Percentiles rank a stretch among this genome's conserved stretches.
Evolutionary conservation across 2,329 filamentous ascomycete species (phyloP).

Genomic region (Pseudocercospora fijiensis): DNA sequence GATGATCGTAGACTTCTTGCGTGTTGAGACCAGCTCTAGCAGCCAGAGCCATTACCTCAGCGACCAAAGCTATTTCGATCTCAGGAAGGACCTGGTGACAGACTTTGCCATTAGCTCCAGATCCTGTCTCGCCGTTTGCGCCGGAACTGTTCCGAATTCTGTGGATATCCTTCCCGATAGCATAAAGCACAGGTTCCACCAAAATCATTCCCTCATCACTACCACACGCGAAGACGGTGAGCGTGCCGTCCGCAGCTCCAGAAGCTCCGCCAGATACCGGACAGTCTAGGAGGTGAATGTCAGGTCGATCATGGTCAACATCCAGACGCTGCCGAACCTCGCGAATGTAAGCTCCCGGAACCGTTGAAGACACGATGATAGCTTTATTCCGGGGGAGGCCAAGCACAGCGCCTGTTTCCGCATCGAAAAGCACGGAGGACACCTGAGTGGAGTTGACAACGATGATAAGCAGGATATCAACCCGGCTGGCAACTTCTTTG

Average conservation of each 20-base stretch:
- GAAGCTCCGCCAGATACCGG: neutral
- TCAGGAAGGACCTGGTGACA: neutral
- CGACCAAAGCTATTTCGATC: neutral
- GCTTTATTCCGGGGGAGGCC: neutral
- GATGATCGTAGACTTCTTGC: neutral
- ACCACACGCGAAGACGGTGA: neutral
- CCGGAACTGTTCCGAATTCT: neutral
- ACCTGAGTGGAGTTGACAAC: neutral
- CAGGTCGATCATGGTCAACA: neutral
- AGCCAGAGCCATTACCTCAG: neutral
- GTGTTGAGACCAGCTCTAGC: neutral
- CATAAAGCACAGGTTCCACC: neutral
- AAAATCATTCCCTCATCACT: neutral
- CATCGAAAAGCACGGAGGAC: neutral
- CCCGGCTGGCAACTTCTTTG: neutral
- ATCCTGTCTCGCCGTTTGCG: neutral
- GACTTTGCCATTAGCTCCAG: neutral
- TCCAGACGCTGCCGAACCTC: neutral
- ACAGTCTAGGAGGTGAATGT: neutral
- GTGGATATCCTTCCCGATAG: neutral
- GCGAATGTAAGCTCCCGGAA: neutral
- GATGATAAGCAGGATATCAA: neutral
- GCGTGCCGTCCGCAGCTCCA: neutral
- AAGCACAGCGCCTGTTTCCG: neutral
- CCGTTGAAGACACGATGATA: neutral